Evolutionary conservation across 2,329 filamentous ascomycete species (phyloP).

Genomic region (Parafenestella ontariensis): DNA sequence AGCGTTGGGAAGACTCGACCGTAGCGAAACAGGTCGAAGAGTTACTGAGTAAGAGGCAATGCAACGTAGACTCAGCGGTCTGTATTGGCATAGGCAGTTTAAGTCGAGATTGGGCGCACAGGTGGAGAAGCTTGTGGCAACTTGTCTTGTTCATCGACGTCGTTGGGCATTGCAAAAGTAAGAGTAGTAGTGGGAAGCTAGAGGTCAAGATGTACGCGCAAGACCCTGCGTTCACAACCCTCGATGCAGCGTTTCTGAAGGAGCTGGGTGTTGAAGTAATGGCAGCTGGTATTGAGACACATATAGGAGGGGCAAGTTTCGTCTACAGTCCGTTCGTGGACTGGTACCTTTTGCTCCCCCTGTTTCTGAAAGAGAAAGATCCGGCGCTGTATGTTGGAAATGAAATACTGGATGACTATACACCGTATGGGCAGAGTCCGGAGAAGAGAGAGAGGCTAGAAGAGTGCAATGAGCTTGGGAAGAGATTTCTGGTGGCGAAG

Average conservation of each 20-base stretch:
- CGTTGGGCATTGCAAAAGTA: constrained; percentile 13
- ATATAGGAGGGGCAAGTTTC: constrained; percentile 32
- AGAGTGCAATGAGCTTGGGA: constrained; percentile 39
- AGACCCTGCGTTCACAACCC: constrained; percentile 44
- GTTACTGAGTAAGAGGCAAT: constrained; percentile 18
- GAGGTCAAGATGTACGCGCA: constrained; percentile 36
- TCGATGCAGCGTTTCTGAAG: constrained; percentile 40
- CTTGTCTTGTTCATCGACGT: constrained; percentile 44
- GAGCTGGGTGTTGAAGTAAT: constrained; percentile 29
- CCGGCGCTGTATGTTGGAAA: constrained; percentile 47
- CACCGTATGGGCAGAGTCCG: constrained; percentile 27
- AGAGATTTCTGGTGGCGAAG: constrained; percentile 28
- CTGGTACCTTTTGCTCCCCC: constrained; percentile 42
- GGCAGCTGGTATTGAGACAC: constrained; percentile 16
- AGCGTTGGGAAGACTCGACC: constrained; percentile 30
- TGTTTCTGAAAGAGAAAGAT: constrained; percentile 37
- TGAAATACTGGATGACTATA: constrained; percentile 43
- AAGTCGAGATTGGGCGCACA: constrained; percentile 44
- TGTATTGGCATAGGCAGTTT: constrained; percentile 49
- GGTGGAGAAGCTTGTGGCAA: constrained; percentile 46
- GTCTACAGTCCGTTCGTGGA: constrained; percentile 49
- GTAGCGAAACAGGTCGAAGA: constrained; percentile 29
- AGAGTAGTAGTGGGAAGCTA: background rate
- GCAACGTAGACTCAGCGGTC: constrained; percentile 31
- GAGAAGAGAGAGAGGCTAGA: constrained; percentile 33